Evolutionary conservation across 768 basidiomycete genomes (phyloP).

Genomic region (Boletus patriciae): DNA sequence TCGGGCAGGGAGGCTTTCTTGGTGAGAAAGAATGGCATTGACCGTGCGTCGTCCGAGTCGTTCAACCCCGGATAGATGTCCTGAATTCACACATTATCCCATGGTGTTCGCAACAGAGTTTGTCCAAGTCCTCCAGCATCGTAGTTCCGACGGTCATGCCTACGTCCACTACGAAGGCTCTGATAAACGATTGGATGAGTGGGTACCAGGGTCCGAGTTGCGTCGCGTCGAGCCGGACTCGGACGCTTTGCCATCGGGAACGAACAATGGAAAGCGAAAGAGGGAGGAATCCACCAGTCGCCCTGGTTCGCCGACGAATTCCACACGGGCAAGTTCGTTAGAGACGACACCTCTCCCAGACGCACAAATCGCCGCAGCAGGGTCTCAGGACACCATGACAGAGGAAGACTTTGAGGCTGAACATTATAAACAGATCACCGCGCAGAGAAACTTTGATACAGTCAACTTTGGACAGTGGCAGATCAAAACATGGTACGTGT

Average conservation of each 20-base stretch:
- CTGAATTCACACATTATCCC: slow-evolving; percentile 9
- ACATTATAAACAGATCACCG: slow-evolving; percentile 64
- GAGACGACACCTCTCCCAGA: slow-evolving; percentile 10
- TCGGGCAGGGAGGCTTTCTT: slow-evolving; percentile 14
- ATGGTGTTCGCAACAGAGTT: slow-evolving; percentile 32
- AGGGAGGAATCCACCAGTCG: slow-evolving; percentile 18
- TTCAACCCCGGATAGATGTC: slow-evolving; percentile 10
- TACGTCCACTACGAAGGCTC: slow-evolving; percentile 73
- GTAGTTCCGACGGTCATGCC: slow-evolving; percentile 43
- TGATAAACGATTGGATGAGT: slow-evolving; percentile 76
- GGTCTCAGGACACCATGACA: slow-evolving; percentile 43
- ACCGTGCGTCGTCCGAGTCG: slow-evolving; percentile 35
- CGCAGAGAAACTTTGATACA: slow-evolving; percentile 81
- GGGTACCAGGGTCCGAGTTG: slow-evolving; percentile 54
- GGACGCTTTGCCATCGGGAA: slow-evolving; percentile 16
- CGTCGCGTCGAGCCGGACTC: slow-evolving; percentile 27
- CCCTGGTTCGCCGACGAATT: slow-evolving; percentile 18
- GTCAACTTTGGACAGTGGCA: slow-evolving; percentile 85
- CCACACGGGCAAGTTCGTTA: slow-evolving; percentile 26
- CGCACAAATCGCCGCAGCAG: slow-evolving; percentile 12
- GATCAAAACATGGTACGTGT: slow-evolving; percentile 82
- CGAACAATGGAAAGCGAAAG: slow-evolving; percentile 37
- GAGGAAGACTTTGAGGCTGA: slow-evolving; percentile 72
- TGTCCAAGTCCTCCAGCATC: slow-evolving; percentile 55
- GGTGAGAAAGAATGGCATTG: slow-evolving; percentile 35